Evolutionary conservation across 2,329 filamentous ascomycete genomes (phyloP), one percentile per base, ranked within the genome.

Genomic region (Paracamarosporium sp.): DNA sequence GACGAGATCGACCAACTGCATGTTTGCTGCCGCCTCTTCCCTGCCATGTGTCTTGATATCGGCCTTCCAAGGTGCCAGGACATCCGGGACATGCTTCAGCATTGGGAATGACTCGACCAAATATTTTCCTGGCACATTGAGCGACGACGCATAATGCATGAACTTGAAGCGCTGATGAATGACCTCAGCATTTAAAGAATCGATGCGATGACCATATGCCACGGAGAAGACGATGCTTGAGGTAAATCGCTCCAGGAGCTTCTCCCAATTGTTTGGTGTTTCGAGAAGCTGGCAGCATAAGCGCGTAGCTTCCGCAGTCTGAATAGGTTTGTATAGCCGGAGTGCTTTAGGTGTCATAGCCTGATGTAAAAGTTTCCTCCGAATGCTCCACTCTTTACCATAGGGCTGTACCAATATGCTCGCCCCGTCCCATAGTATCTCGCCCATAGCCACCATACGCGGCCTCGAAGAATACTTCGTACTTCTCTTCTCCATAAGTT

Each of bases 151-250:
- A 58, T 80, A 81, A 11, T 82, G 80, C 75, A 84, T 81, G 64
- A 81, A 80, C 30, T 77, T 70, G 63, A 84, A 80, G 7, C 80
- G 73, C 38, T 81, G 76, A 30, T 75, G 75, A 38, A 84, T 80
- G 24, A 84, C 79, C 52, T 78, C 70, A 5, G 83, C 76, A 22
- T 81, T 74, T 20, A 81, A 63, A 1, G 80, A 80, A 56, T 83
- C 79, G 52, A 83, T 80, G 6, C 81, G 78, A 55, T 82, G 80
- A 0, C 83, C 82, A 61, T 84, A 85, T 4, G 81, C 76, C 4
- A 84, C 79, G 5, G 78, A 81, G 59, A 84, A 82, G 5, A 83
- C 81, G 30, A 84, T 75, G 59, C 79, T 81, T 1, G 79, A 77
- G 0, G 81, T 81, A 60, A 82, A 85, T 0, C 80, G 74, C 62